Evolutionary conservation across 225 moss, liverwort and hornwort genomes (phyloP), one percentile per base, ranked within the genome.

Genomic region (Physcomitrium patens): DNA sequence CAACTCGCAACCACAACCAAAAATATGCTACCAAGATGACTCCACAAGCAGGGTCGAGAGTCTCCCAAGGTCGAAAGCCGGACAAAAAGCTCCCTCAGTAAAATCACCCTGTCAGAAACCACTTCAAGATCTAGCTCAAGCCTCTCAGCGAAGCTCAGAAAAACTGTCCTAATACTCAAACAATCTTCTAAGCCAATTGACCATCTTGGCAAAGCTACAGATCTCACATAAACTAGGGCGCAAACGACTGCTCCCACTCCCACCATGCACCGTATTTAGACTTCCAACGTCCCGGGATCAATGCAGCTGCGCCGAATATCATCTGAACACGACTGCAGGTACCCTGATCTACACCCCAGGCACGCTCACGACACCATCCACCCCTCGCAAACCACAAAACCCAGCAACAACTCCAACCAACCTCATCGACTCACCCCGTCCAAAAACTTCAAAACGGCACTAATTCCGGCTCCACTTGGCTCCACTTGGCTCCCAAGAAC

Each of bases 371-470:
- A 22, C 9, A 58, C 24, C 60, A n/a, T 9, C 28, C 51, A 14
- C 22, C 7, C 7, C 3, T 12, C 58, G 12, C 17, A 10, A 50
- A 62, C 20, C 64, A 43, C 65, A 37, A 76, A 72, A 67, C 64
- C 63, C 66, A 62, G 44, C 7, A 14, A 31, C 14, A n/a, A n/a
- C n/a, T n/a, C n/a, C n/a, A n/a, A 28, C 31, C 17, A 56, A 53
- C 54, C 26, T 19, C 14, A 27, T 24, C 14, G 12, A 77, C 84
- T 80, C 65, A 84, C 84, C 78, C 31, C 37, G 60, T 63, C 68
- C 8, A 22, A 41, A 65, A 18, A 47, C 43, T 58, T 31, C 80
- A 22, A 77, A 10, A 44, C 73, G 74, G 55, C 61, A 65, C 74
- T 74, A 75, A 75, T 70, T 74, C 12, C 0, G 51, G 71, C 45